These are phyloP conservation scores for Xylaria sp. DNA, from an alignment of 2,329 filamentous ascomycete genomes.

Conservation along the genomic window DNA sequence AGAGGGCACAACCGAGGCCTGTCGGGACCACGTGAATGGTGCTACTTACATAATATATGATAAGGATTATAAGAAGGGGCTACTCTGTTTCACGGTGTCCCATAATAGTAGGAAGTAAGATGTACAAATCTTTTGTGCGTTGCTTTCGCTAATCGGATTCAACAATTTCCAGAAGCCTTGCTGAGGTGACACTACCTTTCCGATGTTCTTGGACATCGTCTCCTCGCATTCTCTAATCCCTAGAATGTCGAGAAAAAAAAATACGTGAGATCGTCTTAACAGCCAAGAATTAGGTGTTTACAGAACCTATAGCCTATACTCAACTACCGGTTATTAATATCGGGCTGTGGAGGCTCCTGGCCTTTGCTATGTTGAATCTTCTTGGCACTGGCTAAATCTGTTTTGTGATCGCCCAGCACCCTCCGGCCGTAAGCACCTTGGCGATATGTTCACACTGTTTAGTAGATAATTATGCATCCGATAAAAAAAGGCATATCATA, in stretches of 20 bases:
- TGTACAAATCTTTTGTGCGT: neutral
- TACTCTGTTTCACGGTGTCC: constrained; percentile 1
- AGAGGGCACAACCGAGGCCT: neutral
- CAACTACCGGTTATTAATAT: constrained; percentile 26
- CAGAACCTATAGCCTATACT: constrained; percentile 21
- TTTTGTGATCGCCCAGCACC: neutral
- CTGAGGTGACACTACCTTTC: neutral
- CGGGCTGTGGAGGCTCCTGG: constrained; percentile 10
- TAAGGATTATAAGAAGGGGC: neutral
- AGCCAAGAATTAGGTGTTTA: neutral
- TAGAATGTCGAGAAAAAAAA: neutral
- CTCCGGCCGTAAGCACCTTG: neutral
- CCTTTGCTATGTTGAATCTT: neutral
- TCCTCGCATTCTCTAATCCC: neutral
- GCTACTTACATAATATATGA: constrained; percentile 12
- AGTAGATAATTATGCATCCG: neutral
- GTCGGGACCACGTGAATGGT: neutral
- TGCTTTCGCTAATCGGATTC: neutral
- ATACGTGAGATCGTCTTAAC: neutral
- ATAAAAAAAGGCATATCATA: neutral
- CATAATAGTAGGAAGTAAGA: neutral
- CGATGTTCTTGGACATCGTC: neutral
- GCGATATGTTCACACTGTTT: neutral
- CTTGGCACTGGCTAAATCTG: constrained; percentile 19
- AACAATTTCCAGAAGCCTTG: neutral